Conservation (phyloP, 768 basidiomycete genomes). For the Xerocomellus dryophilus region DNA sequence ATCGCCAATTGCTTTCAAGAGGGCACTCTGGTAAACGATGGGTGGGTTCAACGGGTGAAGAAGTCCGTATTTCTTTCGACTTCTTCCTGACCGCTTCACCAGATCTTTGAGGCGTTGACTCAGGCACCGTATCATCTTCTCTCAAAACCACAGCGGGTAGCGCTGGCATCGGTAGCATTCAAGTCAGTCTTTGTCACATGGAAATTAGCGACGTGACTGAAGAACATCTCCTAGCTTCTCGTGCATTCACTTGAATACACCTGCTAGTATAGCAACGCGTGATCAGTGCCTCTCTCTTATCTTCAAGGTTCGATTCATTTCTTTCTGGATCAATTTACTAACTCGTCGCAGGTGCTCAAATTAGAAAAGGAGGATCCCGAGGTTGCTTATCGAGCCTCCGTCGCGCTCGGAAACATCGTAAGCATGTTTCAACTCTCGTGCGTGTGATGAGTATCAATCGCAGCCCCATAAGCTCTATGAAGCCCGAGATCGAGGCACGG, state of each 20-base stretch:
- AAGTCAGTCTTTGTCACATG: conserved; percentile 58
- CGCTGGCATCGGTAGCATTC: conserved; percentile 77
- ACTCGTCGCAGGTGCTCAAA: conserved; percentile 23
- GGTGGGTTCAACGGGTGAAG: conserved; percentile 53
- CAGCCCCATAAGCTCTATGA: conserved; percentile 44
- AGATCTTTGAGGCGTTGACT: conserved; percentile 58
- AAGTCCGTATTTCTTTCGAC: conserved; percentile 1
- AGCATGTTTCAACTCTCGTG: conserved; percentile 19
- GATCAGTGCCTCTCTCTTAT: conserved; percentile 44
- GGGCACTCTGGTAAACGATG: conserved; percentile 40
- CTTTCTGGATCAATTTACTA: background rate
- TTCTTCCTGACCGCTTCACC: conserved; percentile 9
- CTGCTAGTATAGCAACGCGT: conserved; percentile 39
- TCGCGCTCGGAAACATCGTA: conserved; percentile 74
- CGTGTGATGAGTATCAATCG: background rate
- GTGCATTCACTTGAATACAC: conserved; percentile 48
- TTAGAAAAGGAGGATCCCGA: conserved; percentile 60
- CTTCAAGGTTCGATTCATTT: conserved; percentile 39
- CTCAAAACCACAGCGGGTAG: conserved; percentile 70
- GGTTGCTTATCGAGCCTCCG: conserved; percentile 64
- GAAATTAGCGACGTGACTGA: background rate
- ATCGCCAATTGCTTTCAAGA: conserved; percentile 79
- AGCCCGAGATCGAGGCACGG: conserved; percentile 36
- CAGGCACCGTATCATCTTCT: conserved; percentile 52
- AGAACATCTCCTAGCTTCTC: conserved; percentile 51